Conservation (phyloP, 2,329 filamentous ascomycete species). For the Hymenoscyphus albidus region DNA sequence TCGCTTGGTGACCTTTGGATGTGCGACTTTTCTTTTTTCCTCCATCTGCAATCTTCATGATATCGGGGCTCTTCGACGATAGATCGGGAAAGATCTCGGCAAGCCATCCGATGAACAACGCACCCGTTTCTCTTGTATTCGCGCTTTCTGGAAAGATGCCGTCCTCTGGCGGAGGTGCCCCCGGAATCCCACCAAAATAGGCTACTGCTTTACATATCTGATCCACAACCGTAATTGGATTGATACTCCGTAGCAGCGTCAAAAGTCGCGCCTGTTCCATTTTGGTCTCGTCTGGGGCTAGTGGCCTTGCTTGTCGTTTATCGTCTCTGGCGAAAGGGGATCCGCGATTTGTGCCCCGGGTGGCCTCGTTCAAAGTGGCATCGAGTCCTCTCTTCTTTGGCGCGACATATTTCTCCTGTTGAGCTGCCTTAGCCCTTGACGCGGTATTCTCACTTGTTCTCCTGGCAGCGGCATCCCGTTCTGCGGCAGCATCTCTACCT, state of each 20-base stretch:
- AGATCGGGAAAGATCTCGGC: conserved; percentile 56
- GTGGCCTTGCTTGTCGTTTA: conserved; percentile 30
- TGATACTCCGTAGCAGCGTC: conserved; percentile 51
- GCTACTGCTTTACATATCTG: conserved; percentile 59
- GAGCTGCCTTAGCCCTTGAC: conserved; percentile 53
- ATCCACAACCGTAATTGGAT: conserved; percentile 55
- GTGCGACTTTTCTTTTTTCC: conserved; percentile 30
- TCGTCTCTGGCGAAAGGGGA: conserved; percentile 31
- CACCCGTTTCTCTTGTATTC: conserved; percentile 53
- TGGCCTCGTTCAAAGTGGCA: conserved; percentile 23
- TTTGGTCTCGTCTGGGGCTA: conserved; percentile 50
- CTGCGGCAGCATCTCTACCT: conserved; percentile 45
- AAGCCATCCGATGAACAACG: conserved; percentile 58
- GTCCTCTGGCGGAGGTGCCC: conserved; percentile 48
- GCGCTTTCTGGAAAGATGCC: conserved; percentile 53
- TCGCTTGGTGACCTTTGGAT: conserved; percentile 21
- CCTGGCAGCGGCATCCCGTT: conserved; percentile 53
- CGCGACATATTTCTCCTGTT: conserved; percentile 51
- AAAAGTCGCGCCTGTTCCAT: conserved; percentile 57
- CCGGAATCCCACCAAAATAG: conserved; percentile 60
- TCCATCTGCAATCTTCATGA: conserved; percentile 21
- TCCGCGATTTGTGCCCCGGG: conserved; percentile 18
- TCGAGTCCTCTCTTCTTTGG: conserved; percentile 36
- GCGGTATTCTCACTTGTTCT: conserved; percentile 60
- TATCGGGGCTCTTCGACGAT: conserved; percentile 11